Evolutionary conservation across 2,329 filamentous ascomycete genomes (phyloP).

Genomic region (Proliferodiscus dingleyae): DNA sequence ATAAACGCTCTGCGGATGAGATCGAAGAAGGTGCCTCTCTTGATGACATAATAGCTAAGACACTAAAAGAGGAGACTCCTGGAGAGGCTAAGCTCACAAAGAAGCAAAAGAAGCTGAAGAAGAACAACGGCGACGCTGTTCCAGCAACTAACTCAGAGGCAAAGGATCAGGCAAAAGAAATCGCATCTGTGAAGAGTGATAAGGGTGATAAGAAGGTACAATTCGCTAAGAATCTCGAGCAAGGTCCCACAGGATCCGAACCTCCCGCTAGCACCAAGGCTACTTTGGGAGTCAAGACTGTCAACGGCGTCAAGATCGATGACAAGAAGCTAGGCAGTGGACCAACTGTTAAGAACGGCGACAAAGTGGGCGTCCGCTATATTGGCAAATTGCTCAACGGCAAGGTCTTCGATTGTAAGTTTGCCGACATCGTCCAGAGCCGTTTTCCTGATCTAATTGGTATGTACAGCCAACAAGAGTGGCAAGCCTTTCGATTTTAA

Average conservation of each 20-base stretch:
- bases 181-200: conserved; percentile 39
- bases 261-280: conserved; percentile 35
- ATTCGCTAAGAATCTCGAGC: conserved; percentile 98
- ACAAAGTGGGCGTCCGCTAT: conserved; percentile 90
- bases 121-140: conserved; percentile 90
- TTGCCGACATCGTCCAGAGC: too few relatives aligned
- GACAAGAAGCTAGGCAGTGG: conserved; percentile 91
- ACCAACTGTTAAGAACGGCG: conserved; percentile 80
- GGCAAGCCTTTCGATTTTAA: conserved; percentile 97
- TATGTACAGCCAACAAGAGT: conserved; percentile 94
- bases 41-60: conserved; percentile 81
- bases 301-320: conserved; percentile 87
- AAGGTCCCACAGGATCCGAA: conserved; percentile 76
- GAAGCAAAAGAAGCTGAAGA: conserved; percentile 99
- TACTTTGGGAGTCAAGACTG: conserved; percentile 65
- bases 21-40: conserved; percentile 61
- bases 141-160: conserved; percentile 52
- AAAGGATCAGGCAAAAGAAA: conserved; percentile 48
- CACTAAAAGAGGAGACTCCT: conserved; percentile 47
- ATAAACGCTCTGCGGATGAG: conserved; percentile 83
- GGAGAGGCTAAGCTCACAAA: conserved; percentile 79
- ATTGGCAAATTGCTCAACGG: conserved; percentile 94
- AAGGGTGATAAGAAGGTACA: conserved; percentile 91
- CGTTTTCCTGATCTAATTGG: conserved; percentile 19
- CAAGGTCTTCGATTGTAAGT: conserved; percentile 90